Conservation (phyloP, 1,139 yeast species). For the Yamadazyma blattariae region DNA sequence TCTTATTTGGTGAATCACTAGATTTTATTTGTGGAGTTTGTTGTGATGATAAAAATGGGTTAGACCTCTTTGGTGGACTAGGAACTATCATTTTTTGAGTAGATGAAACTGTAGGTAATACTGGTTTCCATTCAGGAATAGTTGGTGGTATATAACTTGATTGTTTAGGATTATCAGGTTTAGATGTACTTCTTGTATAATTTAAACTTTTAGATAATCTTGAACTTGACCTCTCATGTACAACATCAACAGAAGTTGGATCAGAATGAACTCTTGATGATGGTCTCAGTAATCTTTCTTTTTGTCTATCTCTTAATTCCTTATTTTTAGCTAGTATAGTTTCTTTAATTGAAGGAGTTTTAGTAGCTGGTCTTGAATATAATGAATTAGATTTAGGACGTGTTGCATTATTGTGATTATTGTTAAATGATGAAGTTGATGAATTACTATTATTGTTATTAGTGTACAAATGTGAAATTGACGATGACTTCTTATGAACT, state of each 20-base stretch:
- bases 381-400: neutral
- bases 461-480: neutral
- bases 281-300: slow-evolving; percentile 21
- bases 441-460: neutral
- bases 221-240: slow-evolving; percentile 1
- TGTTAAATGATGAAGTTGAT: neutral
- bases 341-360: slow-evolving; percentile 29
- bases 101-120: neutral
- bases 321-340: slow-evolving; percentile 32
- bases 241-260: neutral
- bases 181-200: neutral
- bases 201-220: slow-evolving; percentile 1
- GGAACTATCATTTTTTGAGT: neutral
- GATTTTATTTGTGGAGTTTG: neutral
- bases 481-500: slow-evolving; percentile 5
- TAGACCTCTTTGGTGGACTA: neutral
- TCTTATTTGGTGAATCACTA: neutral
- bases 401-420: neutral
- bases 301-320: slow-evolving; percentile 25
- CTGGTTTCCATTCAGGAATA: neutral
- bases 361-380: slow-evolving; percentile 3
- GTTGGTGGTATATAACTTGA: neutral
- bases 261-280: slow-evolving; percentile 7
- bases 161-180: neutral
- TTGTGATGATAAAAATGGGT: neutral